Evolutionary conservation across 1,284 basidiomycete species (phyloP), one percentile per base, ranked within the genome.

Genomic region (Heterobasidion occidentale): DNA sequence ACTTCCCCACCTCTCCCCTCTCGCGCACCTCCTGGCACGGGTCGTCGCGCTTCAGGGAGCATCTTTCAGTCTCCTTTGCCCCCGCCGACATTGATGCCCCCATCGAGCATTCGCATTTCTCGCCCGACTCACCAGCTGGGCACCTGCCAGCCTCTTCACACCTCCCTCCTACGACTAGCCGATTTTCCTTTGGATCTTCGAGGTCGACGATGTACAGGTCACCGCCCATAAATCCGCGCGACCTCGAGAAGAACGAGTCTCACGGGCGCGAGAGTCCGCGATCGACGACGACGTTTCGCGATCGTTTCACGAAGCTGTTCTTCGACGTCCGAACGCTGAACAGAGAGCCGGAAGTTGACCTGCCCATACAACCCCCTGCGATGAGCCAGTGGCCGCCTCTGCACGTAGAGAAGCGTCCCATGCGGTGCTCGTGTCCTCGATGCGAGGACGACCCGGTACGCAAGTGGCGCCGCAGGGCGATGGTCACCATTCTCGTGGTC

Each of bases 321-420:
- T 71, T 70, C 56, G 67, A 75, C 63, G 44, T 73, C 36, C 66
- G 73, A 45, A 67, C 68, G 19, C 52, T 69, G 48, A 51, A 58
- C 20, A 48, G 61, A 9, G 68, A 70, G 47, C 61, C 65, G 5
- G 67, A 71, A 14, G 57, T 63, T 36, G 58, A 35, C 20, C 33
- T 66, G 3, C 67, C 69, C 6, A 62, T 66, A 17, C 68, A 69
- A 46, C 68, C 66, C 4, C 60, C 67, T 1, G 60, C 59, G 7
- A 54, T 69, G 7, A 58, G 66, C 2, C 61, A 66, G 19, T 77
- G 75, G 76, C 65, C 65, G 0, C 72, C 75, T 14, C 66, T 77
- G 55, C 67, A 74, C 45, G 56, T 77, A 42, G 71, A 75, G 60
- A 76, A 76, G 59, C 69, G 65, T 46, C 60, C 48, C 11, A 3